phyloP scores from a whole-genome alignment of 106 monocot species.

The Posidonia australis region DNA sequence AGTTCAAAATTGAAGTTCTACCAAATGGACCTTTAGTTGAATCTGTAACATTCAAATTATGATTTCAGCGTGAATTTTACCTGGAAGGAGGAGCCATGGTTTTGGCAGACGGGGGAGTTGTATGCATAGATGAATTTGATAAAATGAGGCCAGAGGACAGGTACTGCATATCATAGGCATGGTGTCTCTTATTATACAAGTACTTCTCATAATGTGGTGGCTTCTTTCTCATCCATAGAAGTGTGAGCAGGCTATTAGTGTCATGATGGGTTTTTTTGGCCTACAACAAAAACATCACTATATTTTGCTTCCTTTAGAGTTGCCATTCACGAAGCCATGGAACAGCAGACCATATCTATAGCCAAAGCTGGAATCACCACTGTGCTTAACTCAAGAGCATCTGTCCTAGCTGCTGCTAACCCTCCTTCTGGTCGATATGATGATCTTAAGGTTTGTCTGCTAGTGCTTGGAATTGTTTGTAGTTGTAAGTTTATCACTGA shows the following conservation, averaged over 20 bases:
- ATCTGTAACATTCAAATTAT: background rate
- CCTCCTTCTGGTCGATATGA: constrained; percentile 98
- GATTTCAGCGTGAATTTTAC: constrained; percentile 89
- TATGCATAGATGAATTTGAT: constrained; percentile 98
- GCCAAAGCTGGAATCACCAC: constrained; percentile 99
- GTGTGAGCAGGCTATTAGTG: background rate
- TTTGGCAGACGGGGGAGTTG: constrained; percentile 98
- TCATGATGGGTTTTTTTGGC: background rate
- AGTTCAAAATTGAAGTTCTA: too few relatives aligned
- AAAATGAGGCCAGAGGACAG: constrained; percentile 99
- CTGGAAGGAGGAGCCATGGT: constrained; percentile 99
- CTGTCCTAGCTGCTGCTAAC: constrained; percentile 98
- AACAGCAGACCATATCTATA: constrained; percentile 97
- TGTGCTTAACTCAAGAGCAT: constrained; percentile 92
- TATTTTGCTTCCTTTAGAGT: constrained; percentile 38
- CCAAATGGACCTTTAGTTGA: too few relatives aligned
- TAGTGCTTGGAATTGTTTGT: background rate
- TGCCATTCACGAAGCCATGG: constrained; percentile 99
- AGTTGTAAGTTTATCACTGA: constrained; percentile 1
- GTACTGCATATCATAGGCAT: constrained; percentile 13
- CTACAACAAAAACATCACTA: background rate
- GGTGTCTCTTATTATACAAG: too few relatives aligned
- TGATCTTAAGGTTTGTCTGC: constrained; percentile 70
- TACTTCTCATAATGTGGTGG: too few relatives aligned
- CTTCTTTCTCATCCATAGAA: background rate